Conservation (phyloP, 768 basidiomycete genomes). For the Auriculariales sp. region DNA sequence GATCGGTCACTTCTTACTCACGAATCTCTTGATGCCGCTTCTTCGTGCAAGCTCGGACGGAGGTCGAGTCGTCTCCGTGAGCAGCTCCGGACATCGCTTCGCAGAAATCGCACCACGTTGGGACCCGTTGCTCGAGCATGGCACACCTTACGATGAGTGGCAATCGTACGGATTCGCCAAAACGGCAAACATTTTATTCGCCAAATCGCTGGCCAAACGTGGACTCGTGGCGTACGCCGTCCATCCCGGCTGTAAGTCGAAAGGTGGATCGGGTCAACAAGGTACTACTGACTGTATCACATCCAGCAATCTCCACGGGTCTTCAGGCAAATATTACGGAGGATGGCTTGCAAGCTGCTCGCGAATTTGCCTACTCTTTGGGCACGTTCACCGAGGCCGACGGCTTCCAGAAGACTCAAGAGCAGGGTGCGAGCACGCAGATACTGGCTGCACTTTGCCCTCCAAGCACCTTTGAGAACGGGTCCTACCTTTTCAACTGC, state of each 20-base stretch:
- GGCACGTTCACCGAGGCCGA: not conserved
- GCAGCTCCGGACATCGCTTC: not conserved
- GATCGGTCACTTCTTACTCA: not conserved
- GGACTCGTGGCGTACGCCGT: not conserved
- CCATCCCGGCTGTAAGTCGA: not conserved
- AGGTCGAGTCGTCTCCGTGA: not conserved
- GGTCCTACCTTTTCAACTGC: not conserved
- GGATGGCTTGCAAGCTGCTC: not conserved
- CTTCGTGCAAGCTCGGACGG: not conserved
- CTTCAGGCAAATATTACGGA: not conserved
- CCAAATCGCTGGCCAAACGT: not conserved
- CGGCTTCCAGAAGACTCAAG: not conserved
- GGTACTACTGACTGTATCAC: too few species aligned
- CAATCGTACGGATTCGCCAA: not conserved
- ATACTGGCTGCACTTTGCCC: not conserved
- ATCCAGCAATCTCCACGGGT: too few species aligned
- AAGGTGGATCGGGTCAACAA: too few species aligned
- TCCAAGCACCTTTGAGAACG: not conserved
- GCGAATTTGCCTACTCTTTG: not conserved
- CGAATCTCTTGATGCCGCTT: not conserved
- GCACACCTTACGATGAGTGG: not conserved
- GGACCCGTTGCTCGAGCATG: not conserved
- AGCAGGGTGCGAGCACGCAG: not conserved
- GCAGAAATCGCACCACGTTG: not conserved
- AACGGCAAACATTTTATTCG: not conserved